Conservation (phyloP, 2,329 filamentous ascomycete genomes). For the Colletotrichum destructivum region DNA sequence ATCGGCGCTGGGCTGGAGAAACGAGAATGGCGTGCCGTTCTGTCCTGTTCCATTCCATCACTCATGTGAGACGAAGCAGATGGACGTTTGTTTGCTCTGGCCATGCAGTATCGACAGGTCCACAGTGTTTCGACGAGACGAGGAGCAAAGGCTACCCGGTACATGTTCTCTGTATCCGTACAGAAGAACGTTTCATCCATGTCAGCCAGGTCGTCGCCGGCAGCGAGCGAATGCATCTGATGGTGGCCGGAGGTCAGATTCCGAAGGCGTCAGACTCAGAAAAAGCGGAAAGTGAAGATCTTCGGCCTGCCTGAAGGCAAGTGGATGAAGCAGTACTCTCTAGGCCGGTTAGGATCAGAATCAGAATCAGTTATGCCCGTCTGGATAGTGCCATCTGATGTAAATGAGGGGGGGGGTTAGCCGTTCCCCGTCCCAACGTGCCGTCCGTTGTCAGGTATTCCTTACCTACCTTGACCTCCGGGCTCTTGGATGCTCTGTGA, state of each 20-base stretch:
- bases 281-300: conserved; percentile 9
- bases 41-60: background rate
- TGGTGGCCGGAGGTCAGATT: background rate
- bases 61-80: background rate
- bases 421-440: conserved; percentile 1
- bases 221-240: background rate
- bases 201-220: no score
- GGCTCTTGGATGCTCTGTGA: no score
- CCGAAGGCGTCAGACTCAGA: background rate
- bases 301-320: conserved; percentile 2
- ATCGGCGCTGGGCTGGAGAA: background rate
- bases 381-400: background rate
- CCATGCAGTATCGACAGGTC: background rate
- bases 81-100: no score
- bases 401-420: background rate
- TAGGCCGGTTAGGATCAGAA: no score
- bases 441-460: conserved; percentile 2
- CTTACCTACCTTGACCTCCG: no score
- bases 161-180: no score
- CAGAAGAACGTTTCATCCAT: no score
- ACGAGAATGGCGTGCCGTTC: background rate
- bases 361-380: background rate
- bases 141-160: background rate
- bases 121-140: background rate
- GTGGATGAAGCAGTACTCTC: background rate